Evolutionary conservation across 2,329 filamentous ascomycete genomes (phyloP).

Genomic region (Trichoderma gracile): DNA sequence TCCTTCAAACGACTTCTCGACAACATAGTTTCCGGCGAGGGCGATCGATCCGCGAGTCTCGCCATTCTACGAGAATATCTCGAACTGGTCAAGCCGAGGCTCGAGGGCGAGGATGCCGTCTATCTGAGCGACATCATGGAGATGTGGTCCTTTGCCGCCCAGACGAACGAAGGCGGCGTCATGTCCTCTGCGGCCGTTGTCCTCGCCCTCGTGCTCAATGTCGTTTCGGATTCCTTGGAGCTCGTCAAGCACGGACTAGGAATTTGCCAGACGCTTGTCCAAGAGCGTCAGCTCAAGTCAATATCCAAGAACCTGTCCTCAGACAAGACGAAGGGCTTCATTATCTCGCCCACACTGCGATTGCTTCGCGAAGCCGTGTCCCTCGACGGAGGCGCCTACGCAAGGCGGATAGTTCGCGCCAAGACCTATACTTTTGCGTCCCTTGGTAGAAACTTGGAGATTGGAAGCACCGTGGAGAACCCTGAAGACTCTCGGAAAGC

Average conservation of each 20-base stretch:
- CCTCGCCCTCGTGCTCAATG: constrained; percentile 77
- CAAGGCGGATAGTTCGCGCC: constrained; percentile 73
- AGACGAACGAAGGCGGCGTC: constrained; percentile 76
- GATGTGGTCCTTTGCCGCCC: constrained; percentile 81
- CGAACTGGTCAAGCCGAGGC: constrained; percentile 52
- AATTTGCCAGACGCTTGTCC: constrained; percentile 78
- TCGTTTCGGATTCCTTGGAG: constrained; percentile 72
- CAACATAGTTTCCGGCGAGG: constrained; percentile 55
- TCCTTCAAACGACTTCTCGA: constrained; percentile 73
- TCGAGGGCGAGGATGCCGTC: constrained; percentile 50
- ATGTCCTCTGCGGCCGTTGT: constrained; percentile 79
- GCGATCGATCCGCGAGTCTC: constrained; percentile 45
- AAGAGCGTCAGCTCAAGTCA: constrained; percentile 77
- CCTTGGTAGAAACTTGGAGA: constrained; percentile 75
- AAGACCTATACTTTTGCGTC: constrained; percentile 78
- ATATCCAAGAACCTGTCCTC: constrained; percentile 76
- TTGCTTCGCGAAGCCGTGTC: constrained; percentile 81
- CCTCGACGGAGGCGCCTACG: constrained; percentile 81
- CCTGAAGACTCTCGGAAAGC: constrained; percentile 68
- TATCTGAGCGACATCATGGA: constrained; percentile 81
- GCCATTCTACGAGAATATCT: constrained; percentile 71
- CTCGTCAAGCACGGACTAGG: constrained; percentile 73
- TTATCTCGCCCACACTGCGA: constrained; percentile 85
- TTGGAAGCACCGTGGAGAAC: constrained; percentile 59
- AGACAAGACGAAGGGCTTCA: constrained; percentile 78